Evolutionary conservation across 176 grass and related monocot species (phyloP).

Genomic region (Lolium multiflorum): DNA sequence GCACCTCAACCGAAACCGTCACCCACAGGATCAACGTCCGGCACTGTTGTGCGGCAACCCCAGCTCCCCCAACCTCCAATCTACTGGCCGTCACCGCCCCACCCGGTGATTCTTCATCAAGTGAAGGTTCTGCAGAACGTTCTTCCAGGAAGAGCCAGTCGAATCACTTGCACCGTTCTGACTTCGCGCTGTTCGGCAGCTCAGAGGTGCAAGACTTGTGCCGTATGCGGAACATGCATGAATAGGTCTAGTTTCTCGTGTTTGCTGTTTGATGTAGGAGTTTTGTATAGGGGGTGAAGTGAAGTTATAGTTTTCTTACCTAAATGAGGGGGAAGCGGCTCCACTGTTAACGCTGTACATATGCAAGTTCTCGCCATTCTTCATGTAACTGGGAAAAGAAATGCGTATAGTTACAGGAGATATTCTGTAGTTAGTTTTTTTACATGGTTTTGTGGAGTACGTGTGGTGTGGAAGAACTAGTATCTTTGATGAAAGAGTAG

Average conservation of each 20-base stretch:
- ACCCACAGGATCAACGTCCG: constrained; percentile 73
- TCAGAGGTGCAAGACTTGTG: constrained; percentile 55
- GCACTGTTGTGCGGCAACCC: constrained; percentile 53
- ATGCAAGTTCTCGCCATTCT: constrained; percentile 48
- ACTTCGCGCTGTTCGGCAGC: constrained; percentile 51
- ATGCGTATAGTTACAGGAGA: constrained; percentile 23
- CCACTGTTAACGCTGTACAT: constrained; percentile 62
- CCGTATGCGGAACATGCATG: constrained; percentile 44
- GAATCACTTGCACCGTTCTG: constrained; percentile 61
- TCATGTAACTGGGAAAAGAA: constrained; percentile 23
- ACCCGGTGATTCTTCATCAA: background rate
- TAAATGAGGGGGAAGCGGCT: constrained; percentile 32
- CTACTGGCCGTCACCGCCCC: background rate
- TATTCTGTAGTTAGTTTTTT: background rate
- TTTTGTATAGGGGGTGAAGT: constrained; percentile 34
- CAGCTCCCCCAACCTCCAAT: background rate
- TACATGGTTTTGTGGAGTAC: background rate
- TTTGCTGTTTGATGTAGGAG: constrained; percentile 11
- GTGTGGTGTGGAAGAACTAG: background rate
- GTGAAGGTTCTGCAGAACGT: constrained; percentile 11
- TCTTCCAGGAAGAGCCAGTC: constrained; percentile 52
- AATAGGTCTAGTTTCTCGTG: constrained; percentile 9
- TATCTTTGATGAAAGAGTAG: too few species aligned
- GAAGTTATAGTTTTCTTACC: constrained; percentile 28
- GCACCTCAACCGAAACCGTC: constrained; percentile 54